These are phyloP conservation scores for Eucalyptus sideroxylon DNA, from an alignment of 345 rosid species.

Conservation along the genomic window DNA sequence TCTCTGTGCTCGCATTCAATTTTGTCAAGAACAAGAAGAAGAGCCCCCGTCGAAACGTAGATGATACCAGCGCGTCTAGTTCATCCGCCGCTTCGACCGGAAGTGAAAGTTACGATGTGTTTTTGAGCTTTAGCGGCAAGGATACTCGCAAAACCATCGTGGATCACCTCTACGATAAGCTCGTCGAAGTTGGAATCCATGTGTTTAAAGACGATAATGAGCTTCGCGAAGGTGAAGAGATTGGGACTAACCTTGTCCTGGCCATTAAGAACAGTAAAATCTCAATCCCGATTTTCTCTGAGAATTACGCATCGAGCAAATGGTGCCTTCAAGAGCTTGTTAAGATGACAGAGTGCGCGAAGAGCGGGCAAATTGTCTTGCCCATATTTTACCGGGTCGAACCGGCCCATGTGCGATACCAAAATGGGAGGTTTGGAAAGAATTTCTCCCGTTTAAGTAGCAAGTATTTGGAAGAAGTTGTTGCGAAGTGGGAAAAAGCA, in stretches of 20 bases:
- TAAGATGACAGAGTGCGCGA: not conserved
- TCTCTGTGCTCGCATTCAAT: not conserved
- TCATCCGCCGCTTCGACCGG: not conserved
- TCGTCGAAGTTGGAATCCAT: not conserved
- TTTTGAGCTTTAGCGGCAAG: not conserved
- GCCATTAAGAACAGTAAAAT: not conserved
- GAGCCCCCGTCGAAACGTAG: not conserved
- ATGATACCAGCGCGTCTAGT: not conserved
- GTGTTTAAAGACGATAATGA: not conserved
- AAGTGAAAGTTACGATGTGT: not conserved
- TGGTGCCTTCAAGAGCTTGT: not conserved
- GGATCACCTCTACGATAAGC: not conserved
- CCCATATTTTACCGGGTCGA: not conserved
- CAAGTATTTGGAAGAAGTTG: not conserved
- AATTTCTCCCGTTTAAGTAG: not conserved
- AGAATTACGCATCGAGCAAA: not conserved
- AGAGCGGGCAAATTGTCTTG: not conserved
- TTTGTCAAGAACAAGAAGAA: not conserved
- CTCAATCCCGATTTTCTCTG: not conserved
- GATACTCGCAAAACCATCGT: not conserved
- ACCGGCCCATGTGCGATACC: not conserved
- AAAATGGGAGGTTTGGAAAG: not conserved
- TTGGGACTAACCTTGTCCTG: not conserved
- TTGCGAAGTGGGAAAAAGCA: not conserved
- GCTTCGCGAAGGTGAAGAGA: not conserved